These are phyloP conservation scores for Alternaria sp. DNA, from an alignment of 2,329 filamentous ascomycete species.

Conservation along the genomic window DNA sequence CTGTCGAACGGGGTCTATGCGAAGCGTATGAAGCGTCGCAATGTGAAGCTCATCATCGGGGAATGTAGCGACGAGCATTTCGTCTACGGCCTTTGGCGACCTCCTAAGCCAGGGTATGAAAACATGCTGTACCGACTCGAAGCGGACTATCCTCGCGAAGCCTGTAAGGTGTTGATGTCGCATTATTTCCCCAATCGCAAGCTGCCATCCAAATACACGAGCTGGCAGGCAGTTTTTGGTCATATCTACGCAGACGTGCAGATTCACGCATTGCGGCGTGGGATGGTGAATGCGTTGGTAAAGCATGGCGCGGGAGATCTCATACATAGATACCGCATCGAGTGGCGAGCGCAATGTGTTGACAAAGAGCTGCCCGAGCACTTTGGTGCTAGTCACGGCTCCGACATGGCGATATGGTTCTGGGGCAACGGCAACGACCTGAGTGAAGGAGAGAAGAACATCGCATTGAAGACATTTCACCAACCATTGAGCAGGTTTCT, in stretches of 20 bases:
- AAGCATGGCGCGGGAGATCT: conserved; percentile 56
- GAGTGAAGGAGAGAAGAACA: conserved; percentile 55
- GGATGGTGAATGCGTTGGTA: conserved; percentile 58
- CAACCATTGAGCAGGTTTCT: conserved; percentile 53
- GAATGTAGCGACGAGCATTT: conserved; percentile 65
- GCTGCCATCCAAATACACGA: conserved; percentile 52
- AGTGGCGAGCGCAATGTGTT: conserved; percentile 61
- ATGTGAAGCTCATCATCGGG: conserved; percentile 62
- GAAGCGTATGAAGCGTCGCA: conserved; percentile 53
- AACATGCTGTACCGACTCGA: conserved; percentile 58
- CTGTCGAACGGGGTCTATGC: conserved; percentile 62
- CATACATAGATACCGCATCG: conserved; percentile 63
- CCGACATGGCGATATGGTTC: conserved; percentile 65
- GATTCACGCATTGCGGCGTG: conserved; percentile 63
- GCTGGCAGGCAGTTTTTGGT: conserved; percentile 64
- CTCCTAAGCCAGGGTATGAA: conserved; percentile 54
- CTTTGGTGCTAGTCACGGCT: conserved; percentile 65
- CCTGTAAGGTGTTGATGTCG: conserved; percentile 55
- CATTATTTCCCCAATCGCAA: conserved; percentile 55
- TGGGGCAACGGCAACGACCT: conserved; percentile 60
- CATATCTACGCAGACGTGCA: conserved; percentile 66
- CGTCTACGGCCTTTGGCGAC: conserved; percentile 62
- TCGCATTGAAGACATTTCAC: conserved; percentile 52
- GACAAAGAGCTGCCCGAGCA: conserved; percentile 54
- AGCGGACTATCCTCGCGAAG: conserved; percentile 61